phyloP scores from a whole-genome alignment of 73 alveolate genomes.

The Paramecium caudatum region DNA sequence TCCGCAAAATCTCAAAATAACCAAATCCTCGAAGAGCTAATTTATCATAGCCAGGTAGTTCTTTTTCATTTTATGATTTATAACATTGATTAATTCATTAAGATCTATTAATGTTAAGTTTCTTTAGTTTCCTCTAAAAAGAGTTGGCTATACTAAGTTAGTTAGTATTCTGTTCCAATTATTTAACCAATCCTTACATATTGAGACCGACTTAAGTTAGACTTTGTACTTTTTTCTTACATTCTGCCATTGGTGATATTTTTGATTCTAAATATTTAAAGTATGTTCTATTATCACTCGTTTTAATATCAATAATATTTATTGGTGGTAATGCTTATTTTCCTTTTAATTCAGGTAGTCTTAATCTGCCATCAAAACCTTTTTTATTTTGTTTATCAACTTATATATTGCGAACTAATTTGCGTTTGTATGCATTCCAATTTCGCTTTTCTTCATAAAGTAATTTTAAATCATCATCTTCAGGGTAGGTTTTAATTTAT shows the following conservation, averaged over 20 bases:
- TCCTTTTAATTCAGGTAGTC: slow-evolving; percentile 63
- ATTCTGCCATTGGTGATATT: slow-evolving; percentile 62
- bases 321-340: slow-evolving; percentile 54
- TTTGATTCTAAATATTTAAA: slow-evolving; percentile 66
- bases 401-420: slow-evolving; percentile 27
- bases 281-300: slow-evolving; percentile 72
- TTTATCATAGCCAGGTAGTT: slow-evolving; percentile 59
- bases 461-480: slow-evolving; percentile 56
- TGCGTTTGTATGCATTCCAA: slow-evolving; percentile 67
- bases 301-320: slow-evolving; percentile 71
- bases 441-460: slow-evolving; percentile 68
- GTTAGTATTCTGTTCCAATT: neutral
- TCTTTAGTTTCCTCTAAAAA: slow-evolving; percentile 55
- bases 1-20: neutral
- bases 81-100: slow-evolving; percentile 53
- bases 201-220: neutral
- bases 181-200: slow-evolving; percentile 4
- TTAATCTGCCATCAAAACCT: slow-evolving; percentile 70
- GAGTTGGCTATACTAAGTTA: slow-evolving; percentile 37
- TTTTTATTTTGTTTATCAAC: slow-evolving; percentile 74
- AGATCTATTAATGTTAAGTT: slow-evolving; percentile 55
- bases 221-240: slow-evolving; percentile 39
- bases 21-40: neutral
- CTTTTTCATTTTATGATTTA: slow-evolving; percentile 68
- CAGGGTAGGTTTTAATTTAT: slow-evolving; percentile 70